Evolutionary conservation across 441 rosid genomes (phyloP), one percentile per base, ranked within the genome.

Genomic region (Breynia disticha): DNA sequence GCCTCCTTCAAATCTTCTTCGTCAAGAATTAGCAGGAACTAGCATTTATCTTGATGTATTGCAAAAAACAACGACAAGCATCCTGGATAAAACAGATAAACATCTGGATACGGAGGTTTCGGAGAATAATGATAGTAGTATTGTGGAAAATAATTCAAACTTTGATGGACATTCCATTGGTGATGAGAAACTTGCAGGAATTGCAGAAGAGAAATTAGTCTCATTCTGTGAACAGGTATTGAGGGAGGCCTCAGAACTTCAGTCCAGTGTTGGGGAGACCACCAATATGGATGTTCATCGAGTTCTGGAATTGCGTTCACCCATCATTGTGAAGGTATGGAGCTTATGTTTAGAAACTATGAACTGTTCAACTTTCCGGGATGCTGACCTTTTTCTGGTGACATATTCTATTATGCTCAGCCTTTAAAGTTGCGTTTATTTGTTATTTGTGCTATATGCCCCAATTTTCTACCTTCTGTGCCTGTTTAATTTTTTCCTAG

Each of bases 1-100:
- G 85, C 95, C 95, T 38, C 97, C 99, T 54, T 64, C 74, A 65
- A 94, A 90, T 76, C 94, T 94, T 67, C 82, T 94, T 59, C 95
- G 96, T 46, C 97, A 94, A 78, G 99, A 94, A 76, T 72, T 87
- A 43, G 79, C 83, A 37, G 99, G 95, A 69, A 82, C 97, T 21
- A 70, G 70, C 68, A 79, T 94, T 63, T 94, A 90, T 82, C 71
- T 90, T 55, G 97, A 90, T 57, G 82, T 94, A 63, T 79, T 94
- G 59, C 97, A 87, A 65, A 94, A 87, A 71, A 72, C 91, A 44
- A 90, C 94, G 54, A 79, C 84, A 41, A 79, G 70, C 67, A 47
- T 59, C 52, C 46, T 53, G 55, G 57, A 22, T 63, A 61, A 54
- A 37, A 56, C 54, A 16, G 74, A 69, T 63, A 72, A 76, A 59